phyloP scores from a whole-genome alignment of 768 basidiomycete genomes.

The Tylopilus sp. region DNA sequence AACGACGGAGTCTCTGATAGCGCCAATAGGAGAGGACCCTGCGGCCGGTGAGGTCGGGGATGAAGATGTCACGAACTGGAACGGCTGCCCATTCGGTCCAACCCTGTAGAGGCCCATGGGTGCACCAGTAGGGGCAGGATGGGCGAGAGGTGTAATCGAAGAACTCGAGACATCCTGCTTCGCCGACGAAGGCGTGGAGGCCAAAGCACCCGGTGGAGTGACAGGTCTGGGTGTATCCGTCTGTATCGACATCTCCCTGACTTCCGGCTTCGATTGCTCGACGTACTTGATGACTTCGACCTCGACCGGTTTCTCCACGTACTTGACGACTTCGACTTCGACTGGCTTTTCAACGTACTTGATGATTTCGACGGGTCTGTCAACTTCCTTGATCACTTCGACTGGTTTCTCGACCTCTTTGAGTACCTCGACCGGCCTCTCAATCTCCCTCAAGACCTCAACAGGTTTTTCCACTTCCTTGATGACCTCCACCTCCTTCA shows the following conservation, averaged over 20 bases:
- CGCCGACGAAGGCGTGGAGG: slow-evolving; percentile 22
- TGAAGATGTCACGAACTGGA: slow-evolving; percentile 57
- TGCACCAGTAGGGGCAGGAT: slow-evolving; percentile 29
- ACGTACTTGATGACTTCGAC: slow-evolving; percentile 22
- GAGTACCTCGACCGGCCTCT: slow-evolving; percentile 24
- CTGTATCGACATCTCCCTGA: slow-evolving; percentile 74
- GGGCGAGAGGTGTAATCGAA: slow-evolving; percentile 33
- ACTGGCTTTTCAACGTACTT: slow-evolving; percentile 28
- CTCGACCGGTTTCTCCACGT: slow-evolving; percentile 35
- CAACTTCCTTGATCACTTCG: slow-evolving; percentile 24
- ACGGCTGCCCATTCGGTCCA: slow-evolving; percentile 54
- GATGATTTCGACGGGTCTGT: slow-evolving; percentile 35
- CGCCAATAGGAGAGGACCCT: slow-evolving; percentile 32
- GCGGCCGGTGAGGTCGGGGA: slow-evolving; percentile 28
- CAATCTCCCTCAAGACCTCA: slow-evolving; percentile 21
- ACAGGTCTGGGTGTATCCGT: slow-evolving; percentile 53
- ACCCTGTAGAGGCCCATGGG: slow-evolving; percentile 52
- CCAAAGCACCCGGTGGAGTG: slow-evolving; percentile 31
- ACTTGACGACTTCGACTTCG: slow-evolving; percentile 28
- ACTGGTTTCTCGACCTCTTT: slow-evolving; percentile 21
- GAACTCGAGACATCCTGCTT: slow-evolving; percentile 27
- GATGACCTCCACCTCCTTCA: slow-evolving; percentile 30
- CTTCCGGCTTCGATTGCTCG: slow-evolving; percentile 54
- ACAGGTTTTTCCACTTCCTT: slow-evolving; percentile 18
- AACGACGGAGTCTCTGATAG: slow-evolving; percentile 49